These are phyloP conservation scores for Saccharomycopsis sp. DNA, from an alignment of 805 yeast species.

Conservation along the genomic window DNA sequence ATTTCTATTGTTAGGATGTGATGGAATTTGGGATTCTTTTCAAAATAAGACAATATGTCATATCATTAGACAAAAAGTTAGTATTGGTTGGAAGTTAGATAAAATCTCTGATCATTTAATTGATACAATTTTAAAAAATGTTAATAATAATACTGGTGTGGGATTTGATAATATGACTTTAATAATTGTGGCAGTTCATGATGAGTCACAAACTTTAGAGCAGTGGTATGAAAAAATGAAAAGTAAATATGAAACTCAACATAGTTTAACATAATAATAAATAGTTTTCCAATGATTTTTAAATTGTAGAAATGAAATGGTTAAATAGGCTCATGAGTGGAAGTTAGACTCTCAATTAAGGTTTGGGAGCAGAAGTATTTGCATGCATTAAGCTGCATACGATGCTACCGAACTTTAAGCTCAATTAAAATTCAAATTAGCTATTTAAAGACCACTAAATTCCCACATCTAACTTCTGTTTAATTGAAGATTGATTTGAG, in stretches of 20 bases:
- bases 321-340: no score
- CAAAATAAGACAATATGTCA: conserved; percentile 44
- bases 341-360: no score
- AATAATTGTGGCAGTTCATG: conserved; percentile 55
- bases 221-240: conserved; percentile 53
- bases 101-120: conserved; percentile 49
- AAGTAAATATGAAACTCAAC: conserved; percentile 20
- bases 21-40: conserved; percentile 74
- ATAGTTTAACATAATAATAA: conserved; percentile 7
- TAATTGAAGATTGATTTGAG: no score
- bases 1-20: conserved; percentile 67
- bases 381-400: no score
- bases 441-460: no score
- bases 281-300: no score
- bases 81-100: conserved; percentile 46
- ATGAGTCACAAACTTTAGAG: conserved; percentile 31
- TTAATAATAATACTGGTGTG: conserved; percentile 63
- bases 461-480: no score
- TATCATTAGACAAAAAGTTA: conserved; percentile 46
- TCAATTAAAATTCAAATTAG: background rate
- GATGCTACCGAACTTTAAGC: no score
- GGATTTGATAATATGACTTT: conserved; percentile 81
- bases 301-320: no score
- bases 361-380: no score
- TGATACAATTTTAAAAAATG: conserved; percentile 59